Percentiles rank a stretch among this genome's conserved stretches.
Conservation (phyloP, 23 red algal species). For the Gracilaria vermiculophylla region DNA sequence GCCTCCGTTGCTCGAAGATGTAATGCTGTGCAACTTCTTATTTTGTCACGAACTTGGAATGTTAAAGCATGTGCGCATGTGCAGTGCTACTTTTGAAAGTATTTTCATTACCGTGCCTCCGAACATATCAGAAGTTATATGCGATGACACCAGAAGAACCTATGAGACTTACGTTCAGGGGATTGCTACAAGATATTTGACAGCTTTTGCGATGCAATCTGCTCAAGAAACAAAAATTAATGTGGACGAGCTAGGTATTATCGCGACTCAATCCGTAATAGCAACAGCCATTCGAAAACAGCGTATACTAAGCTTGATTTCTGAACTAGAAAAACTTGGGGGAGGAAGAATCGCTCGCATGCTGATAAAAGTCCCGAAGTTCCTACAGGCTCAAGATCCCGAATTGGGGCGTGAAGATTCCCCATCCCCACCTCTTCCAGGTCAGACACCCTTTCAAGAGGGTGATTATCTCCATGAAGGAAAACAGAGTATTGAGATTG, state of each 20-base stretch:
- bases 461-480: neutral
- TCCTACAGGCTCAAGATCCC: neutral
- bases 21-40: neutral
- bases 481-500: neutral
- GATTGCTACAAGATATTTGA: neutral
- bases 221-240: neutral
- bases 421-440: neutral
- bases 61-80: neutral
- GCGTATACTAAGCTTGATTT: neutral
- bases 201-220: neutral
- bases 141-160: neutral
- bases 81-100: neutral
- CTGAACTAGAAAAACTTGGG: neutral
- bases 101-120: neutral
- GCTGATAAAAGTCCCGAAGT: neutral
- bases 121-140: neutral
- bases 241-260: neutral
- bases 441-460: neutral
- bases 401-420: neutral
- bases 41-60: neutral
- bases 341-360: neutral
- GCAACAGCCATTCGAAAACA: neutral
- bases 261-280: neutral
- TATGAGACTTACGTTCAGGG: neutral
- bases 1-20: conserved; percentile 6